Evolutionary conservation across 805 yeast species (phyloP), one percentile per base, ranked within the genome.

Genomic region (Barnettozyma siamensis): DNA sequence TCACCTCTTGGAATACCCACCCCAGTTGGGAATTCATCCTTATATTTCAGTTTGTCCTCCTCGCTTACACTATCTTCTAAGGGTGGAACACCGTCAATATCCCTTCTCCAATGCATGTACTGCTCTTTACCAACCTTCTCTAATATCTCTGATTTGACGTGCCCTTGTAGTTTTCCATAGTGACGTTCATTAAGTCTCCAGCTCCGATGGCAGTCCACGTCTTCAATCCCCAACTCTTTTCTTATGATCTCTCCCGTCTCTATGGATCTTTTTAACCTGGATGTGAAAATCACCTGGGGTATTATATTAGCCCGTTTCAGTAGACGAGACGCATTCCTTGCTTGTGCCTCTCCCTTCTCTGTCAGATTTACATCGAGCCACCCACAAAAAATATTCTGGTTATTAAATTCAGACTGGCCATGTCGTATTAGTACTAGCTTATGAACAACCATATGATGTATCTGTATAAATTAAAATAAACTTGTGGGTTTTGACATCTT

Each of bases 121-220:
- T 83, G 67, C 48, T 80, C 83, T 53, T 78, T 68, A 32, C 95
- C 95, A 59, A 78, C 80, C 52, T 75, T 65, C 49, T 71, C 66
- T 53, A 83, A 64, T 24, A 86, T 75, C 33, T 75, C 75, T 28
- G 79, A 80, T 64, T 85, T 85, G 49, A 82, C 75, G 56, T 76
- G 74, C 37, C 94, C 94, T 65, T 84, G 93, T 65, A 85, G 72
- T 33, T 78, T 76, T 46, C 94, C 94, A 65, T 84, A 84, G 65
- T 84, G 94, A 63, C 94, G 75, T 62, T 84, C 94, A 63, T 84
- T 84, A 55, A 84, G 64, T 64, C 91, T 73, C 91, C 91, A 84
- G 5, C 82, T 71, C 64, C 85, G 78, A 54, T 73, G 64, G 43
- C 78, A 75, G 33, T 73, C 74, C 20, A 73, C 65, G 58, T 67